Conservation (phyloP, 495 filamentous ascomycete species). For the Lepraria neglecta region DNA sequence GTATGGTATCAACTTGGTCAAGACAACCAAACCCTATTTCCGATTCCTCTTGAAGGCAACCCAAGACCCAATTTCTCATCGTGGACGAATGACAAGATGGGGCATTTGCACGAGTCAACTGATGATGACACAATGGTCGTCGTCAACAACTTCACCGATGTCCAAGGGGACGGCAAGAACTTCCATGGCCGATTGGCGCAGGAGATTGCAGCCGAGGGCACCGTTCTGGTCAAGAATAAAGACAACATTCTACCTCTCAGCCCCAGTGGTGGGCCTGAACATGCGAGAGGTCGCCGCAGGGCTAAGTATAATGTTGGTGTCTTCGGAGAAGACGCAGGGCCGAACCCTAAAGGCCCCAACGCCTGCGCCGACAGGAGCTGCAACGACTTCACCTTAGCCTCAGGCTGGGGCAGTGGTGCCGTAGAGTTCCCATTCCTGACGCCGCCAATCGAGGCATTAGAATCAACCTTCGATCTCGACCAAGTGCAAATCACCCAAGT, state of each 20-base stretch:
- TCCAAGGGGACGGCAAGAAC: constrained; percentile 52
- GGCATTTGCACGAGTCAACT: constrained; percentile 59
- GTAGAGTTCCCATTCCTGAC: constrained; percentile 83
- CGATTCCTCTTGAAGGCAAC: constrained; percentile 50
- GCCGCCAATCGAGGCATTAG: constrained; percentile 61
- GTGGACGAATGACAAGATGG: constrained; percentile 69
- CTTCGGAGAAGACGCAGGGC: constrained; percentile 78
- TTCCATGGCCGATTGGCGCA: constrained; percentile 65
- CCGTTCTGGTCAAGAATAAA: constrained; percentile 75
- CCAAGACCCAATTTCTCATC: constrained; percentile 85
- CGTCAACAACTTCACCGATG: constrained; percentile 75
- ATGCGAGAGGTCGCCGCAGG: constrained; percentile 26
- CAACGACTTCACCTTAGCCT: constrained; percentile 76
- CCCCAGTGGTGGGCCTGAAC: constrained; percentile 42
- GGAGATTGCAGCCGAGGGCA: constrained; percentile 75
- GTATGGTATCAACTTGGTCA: constrained; percentile 89
- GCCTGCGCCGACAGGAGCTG: constrained; percentile 68
- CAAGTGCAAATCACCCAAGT: constrained; percentile 55
- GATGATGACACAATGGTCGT: constrained; percentile 49
- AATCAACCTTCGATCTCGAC: constrained; percentile 51
- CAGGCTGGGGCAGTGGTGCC: constrained; percentile 86
- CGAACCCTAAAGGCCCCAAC: constrained; percentile 58
- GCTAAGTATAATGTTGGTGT: constrained; percentile 58
- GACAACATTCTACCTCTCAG: constrained; percentile 57
- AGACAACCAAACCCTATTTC: constrained; percentile 59